Base-by-base conservation (phyloP, 1,284 basidiomycete genomes). In the Exobasidium cylindrosporum region DNA sequence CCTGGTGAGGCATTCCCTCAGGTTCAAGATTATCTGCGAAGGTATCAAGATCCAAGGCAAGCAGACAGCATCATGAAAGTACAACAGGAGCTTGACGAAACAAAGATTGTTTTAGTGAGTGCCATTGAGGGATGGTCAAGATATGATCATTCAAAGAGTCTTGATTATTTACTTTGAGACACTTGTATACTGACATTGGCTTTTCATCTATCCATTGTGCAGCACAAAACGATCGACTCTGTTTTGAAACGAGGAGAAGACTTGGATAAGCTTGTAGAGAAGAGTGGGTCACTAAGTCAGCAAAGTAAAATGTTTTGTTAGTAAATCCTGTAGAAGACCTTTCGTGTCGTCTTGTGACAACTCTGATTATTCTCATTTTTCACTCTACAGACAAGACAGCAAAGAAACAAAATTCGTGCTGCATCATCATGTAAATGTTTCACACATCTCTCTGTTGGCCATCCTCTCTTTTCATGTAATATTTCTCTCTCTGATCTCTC, bases 31-130 rank as follows among this genome's bases (percentile, higher is more conserved):
- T 97, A 94, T 81, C 82, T 98, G 54, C 84, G 86, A 79, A 93
- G 95, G 82, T 98, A 97, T 82, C 96, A 99, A 83, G 96, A 99
- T 81, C 96, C 96, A 6, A 86, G 89, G 67, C 94, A 98, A 83
- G 96, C 96, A 3, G 96, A 99, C 83, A 89, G 91, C 21, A 97
- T 99, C 77, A 95, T 98, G 94, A 88, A 89, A 74, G 96, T 99
- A 17, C 96, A 99, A 81, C 89, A 93, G 80, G 96, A 99, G 80
- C 82, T 99, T 54, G 96, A 99, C 79, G 96, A 99, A 84, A 98
- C 96, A 6, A 99, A 99, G 88, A 95, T 99, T 71, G 88, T 98
- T 40, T 29, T 64, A 46, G 66, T 74, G 56, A 62, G 60, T 59
- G n/a, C n/a, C n/a, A n/a, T n/a, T n/a, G n/a, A n/a, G n/a, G n/a